Evolutionary conservation across 2,329 filamentous ascomycete genomes (phyloP).

Genomic region (Calonectria fujianensis): DNA sequence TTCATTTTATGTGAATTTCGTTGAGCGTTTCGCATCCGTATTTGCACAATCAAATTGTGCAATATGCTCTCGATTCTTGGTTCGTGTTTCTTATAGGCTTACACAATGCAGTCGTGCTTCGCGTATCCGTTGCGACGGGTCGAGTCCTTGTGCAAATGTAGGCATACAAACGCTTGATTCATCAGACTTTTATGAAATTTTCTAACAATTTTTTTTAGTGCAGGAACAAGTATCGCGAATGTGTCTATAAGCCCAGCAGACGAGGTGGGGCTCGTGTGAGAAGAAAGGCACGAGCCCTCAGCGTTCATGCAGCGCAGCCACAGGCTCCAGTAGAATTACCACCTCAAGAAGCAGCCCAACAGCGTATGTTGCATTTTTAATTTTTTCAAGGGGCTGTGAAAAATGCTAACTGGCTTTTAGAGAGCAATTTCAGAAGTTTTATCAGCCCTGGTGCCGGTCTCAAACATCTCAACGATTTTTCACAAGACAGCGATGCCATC

Average conservation of each 20-base stretch:
- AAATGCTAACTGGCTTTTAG: background rate
- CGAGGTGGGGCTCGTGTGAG: conserved; percentile 19
- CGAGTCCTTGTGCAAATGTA: conserved; percentile 3
- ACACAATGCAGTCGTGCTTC: conserved; percentile 7
- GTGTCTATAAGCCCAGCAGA: conserved; percentile 4
- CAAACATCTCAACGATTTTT: background rate
- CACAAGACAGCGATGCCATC: conserved; percentile 17
- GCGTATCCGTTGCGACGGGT: conserved; percentile 2
- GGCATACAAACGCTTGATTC: background rate
- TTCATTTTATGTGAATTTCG: background rate
- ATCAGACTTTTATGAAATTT: background rate
- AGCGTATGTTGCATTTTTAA: background rate
- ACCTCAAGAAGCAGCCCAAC: background rate
- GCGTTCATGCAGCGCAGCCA: background rate
- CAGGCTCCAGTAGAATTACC: background rate
- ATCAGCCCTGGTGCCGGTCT: conserved; percentile 11
- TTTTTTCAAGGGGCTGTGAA: background rate
- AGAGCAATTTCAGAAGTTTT: background rate
- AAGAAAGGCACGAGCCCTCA: background rate
- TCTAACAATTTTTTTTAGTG: background rate
- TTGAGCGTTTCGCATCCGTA: background rate
- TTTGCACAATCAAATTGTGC: background rate
- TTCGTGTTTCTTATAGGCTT: background rate
- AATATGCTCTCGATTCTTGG: background rate
- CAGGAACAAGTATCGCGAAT: conserved; percentile 7